phyloP scores from a whole-genome alignment of 345 rosid species.

The Bruguiera sexangula region DNA sequence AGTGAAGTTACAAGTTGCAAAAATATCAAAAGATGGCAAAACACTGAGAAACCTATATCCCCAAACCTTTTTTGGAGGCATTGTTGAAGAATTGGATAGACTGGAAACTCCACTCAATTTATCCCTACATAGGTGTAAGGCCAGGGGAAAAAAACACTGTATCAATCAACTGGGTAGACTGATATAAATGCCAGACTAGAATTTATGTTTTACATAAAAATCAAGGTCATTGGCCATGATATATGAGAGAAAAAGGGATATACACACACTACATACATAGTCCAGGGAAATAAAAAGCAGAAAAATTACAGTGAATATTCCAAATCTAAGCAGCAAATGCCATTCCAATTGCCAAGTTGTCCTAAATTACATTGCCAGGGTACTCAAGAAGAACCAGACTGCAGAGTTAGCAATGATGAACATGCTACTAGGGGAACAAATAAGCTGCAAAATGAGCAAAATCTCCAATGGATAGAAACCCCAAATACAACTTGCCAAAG shows the following conservation, averaged over 20 bases:
- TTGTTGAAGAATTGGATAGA: constrained; percentile 22
- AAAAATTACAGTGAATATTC: not conserved
- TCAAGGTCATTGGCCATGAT: too few species aligned
- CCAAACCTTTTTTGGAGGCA: constrained; percentile 38
- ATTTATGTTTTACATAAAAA: too few species aligned
- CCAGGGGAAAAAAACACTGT: not conserved
- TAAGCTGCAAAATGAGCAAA: not conserved
- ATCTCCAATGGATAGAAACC: not conserved
- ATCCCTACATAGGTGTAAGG: constrained; percentile 23
- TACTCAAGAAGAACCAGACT: not conserved
- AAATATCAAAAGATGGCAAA: not conserved
- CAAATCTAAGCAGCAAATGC: constrained; percentile 2
- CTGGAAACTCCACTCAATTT: constrained; percentile 12
- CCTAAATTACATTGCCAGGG: too few species aligned
- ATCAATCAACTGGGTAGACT: not conserved
- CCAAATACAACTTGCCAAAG: not conserved
- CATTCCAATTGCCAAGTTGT: not conserved
- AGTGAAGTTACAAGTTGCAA: not conserved
- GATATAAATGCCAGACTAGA: too few species aligned
- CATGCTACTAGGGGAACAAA: not conserved
- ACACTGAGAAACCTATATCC: not conserved
- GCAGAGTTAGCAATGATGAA: too few species aligned
- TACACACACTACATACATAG: too few species aligned
- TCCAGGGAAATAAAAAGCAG: too few species aligned
- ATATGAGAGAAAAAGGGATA: too few species aligned